Evolutionary conservation across 73 alveolate species (phyloP).

Genomic region (Tetrahymena thermophila): DNA sequence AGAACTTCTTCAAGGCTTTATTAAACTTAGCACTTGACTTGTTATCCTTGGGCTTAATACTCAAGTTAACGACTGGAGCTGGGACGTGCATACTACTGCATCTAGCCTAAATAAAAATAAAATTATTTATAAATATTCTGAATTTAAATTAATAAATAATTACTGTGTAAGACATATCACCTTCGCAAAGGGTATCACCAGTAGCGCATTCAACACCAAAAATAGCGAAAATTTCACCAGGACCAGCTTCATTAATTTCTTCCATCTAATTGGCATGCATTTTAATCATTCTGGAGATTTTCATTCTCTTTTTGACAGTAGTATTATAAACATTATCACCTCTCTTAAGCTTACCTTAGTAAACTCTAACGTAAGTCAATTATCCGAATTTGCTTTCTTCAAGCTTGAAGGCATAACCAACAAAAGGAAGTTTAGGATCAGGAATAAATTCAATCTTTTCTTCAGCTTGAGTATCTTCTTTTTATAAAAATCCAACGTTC

Average conservation of each 20-base stretch:
- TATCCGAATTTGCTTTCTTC: slow-evolving; percentile 80
- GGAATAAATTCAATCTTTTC: slow-evolving; percentile 57
- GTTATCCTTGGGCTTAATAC: slow-evolving; percentile 62
- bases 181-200: slow-evolving; percentile 76
- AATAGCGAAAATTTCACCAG: slow-evolving; percentile 93
- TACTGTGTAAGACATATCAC: slow-evolving; percentile 21
- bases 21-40: slow-evolving; percentile 48
- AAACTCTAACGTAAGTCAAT: slow-evolving; percentile 60
- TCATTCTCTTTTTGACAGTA: slow-evolving; percentile 63
- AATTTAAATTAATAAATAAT: not conserved
- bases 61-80: slow-evolving; percentile 76
- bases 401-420: slow-evolving; percentile 84
- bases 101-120: slow-evolving; percentile 26
- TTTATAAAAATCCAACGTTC: slow-evolving; percentile 57
- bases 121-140: not conserved
- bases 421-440: slow-evolving; percentile 75
- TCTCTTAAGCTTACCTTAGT: slow-evolving; percentile 83
- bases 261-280: slow-evolving; percentile 94
- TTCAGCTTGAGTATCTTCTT: slow-evolving; percentile 27
- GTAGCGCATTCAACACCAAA: slow-evolving; percentile 92
- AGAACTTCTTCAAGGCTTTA: slow-evolving; percentile 66
- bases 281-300: slow-evolving; percentile 76
- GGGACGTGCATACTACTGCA: slow-evolving; percentile 82
- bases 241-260: slow-evolving; percentile 81
- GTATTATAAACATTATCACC: slow-evolving; percentile 68